Conservation (phyloP, 805 yeast genomes). For the Zygosaccharomyces rouxii region DNA sequence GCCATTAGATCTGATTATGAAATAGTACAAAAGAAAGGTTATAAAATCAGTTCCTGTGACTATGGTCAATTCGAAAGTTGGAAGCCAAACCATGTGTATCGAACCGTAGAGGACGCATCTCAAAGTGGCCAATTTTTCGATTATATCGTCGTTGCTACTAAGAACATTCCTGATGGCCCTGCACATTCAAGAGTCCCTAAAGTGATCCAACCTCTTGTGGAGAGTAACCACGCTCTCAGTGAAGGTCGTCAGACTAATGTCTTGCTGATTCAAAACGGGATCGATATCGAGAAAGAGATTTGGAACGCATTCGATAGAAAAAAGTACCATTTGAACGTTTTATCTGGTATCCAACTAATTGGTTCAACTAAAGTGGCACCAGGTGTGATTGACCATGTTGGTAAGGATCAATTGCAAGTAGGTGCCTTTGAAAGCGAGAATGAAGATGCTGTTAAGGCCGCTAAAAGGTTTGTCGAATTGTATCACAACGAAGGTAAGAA, state of each 20-base stretch:
- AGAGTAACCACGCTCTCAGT: constrained; percentile 28
- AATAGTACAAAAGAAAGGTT: constrained; percentile 49
- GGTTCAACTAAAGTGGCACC: constrained; percentile 50
- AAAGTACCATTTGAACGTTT: constrained; percentile 27
- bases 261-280: constrained; percentile 63
- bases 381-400: constrained; percentile 48
- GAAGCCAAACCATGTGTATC: constrained; percentile 53
- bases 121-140: constrained; percentile 44
- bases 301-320: constrained; percentile 42
- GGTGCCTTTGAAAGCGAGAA: constrained; percentile 47
- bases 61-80: constrained; percentile 54
- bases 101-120: constrained; percentile 45
- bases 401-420: constrained; percentile 46
- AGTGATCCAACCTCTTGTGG: constrained; percentile 47
- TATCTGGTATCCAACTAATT: constrained; percentile 62
- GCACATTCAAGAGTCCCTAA: constrained; percentile 43
- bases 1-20: constrained; percentile 66
- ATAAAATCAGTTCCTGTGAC: constrained; percentile 54
- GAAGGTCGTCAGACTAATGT: constrained; percentile 38
- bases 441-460: constrained; percentile 31
- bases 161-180: constrained; percentile 62
- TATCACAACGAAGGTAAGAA: constrained; percentile 44
- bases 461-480: constrained; percentile 38
- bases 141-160: constrained; percentile 58
- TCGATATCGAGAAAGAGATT: constrained; percentile 57